Evolutionary conservation across 2,329 filamentous ascomycete genomes (phyloP), one percentile per base, ranked within the genome.

Genomic region (Gnomoniopsis smithogilvyi): DNA sequence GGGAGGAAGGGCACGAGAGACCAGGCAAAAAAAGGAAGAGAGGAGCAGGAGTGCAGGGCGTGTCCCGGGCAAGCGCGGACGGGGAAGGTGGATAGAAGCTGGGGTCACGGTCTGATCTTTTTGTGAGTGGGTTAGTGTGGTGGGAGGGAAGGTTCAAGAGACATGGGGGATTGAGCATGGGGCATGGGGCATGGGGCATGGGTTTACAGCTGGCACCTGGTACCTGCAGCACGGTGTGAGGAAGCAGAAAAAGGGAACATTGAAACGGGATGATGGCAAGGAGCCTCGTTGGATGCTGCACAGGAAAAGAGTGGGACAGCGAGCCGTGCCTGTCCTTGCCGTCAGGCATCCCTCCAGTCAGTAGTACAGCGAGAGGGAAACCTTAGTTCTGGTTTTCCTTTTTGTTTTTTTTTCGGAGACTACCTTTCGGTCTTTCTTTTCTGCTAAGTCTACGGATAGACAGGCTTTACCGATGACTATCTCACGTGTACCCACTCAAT

Each of bases 1-100:
- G 63, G 60, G 64, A 64, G 67, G 66, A 66, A 64, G 61, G 66
- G 63, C 64, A 64, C 62, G 59, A 60, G 65, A 65, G 59, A 60
- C 55, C 63, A 60, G 66, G 61, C 58, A 66, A 57, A 51, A 64
- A 65, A 67, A 65, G 62, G 12, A 68, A 63, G 65, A 64, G 63
- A 63, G 51, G 60, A 58, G 54, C 38, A 64, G 58, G 61, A 64
- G 45, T 48, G 54, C 26, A 51, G 47, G 45, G 41, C 41, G 19
- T 54, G 57, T 54, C n/a, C 61, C 51, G 54, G 43, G 21, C 60
- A 70, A 68, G 67, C 65, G 50, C 65, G 67, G 66, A 68, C 69
- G 69, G 66, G 67, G 68, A 70, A 69, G 67, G 67, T 59, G 65
- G 63, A 65, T 65, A 65, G 64, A 68, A 43, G 36, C 12, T 41